Base-by-base conservation (phyloP, 2,329 filamentous ascomycete species). In the Apiospora rasikravindrae region DNA sequence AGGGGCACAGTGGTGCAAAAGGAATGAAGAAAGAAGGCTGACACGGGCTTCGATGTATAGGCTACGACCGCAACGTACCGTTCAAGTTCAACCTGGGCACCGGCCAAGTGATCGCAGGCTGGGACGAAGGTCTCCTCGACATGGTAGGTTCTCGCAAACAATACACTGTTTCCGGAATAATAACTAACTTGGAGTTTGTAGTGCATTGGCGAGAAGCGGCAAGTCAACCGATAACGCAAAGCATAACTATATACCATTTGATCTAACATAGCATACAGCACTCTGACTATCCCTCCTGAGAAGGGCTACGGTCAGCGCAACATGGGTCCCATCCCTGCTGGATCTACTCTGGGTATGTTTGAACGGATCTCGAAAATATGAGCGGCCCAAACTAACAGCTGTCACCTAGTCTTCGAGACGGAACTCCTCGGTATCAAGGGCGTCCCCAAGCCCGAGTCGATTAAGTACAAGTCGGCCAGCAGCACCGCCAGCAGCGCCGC, bases 161-260 rank as follows among this genome's bases (percentile, higher is more conserved):
- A 40, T 45, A 11, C 29, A n/a, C n/a, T 45, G 37, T 7, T 10
- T 29, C 10, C 44, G 22, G 22, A 5, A 44, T 22, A 16, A 19
- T 45, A 16, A 19, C 64, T 67, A 45, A 67, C 40, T 16, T 19
- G 40, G 10, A 2, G 13, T 67, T 22, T 5, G 42, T 10, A 67
- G 95, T 98, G 96, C 84, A 93, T 97, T 77, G 96, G 96, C 74
- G 96, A 98, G 87, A 96, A 95, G 87, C 90, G 88, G 87, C 86
- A 77, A 83, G 83, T 77, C 47, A 67, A 72, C 19, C 61, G 57
- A 51, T 13, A 33, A n/a, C 10, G 53, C 16, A 69, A 26, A 49
- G 37, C 11, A 24, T 26, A 37, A 57, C 42, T 29, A 74, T 7
- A 70, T 53, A 26, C 19, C 64, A 71, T 70, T n/a, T n/a, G 45